Base-by-base conservation (phyloP, 768 basidiomycete species). In the Tulasnella sp. region DNA sequence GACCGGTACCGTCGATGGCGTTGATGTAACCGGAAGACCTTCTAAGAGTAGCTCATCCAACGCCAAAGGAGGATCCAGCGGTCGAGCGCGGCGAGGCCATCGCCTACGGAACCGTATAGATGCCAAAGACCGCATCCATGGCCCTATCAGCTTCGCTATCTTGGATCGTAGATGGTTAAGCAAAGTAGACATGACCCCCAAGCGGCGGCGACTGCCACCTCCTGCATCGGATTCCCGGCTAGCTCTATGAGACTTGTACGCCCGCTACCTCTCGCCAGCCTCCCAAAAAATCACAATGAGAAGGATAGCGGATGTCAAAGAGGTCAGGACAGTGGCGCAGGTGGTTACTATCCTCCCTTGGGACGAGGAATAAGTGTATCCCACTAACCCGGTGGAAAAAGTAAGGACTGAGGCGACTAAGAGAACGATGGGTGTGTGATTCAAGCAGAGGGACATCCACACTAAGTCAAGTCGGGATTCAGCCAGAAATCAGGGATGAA, bases 371-470 rank as follows among this genome's bases (percentile, higher is more conserved):
- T 80, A 79, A 1, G 79, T 79, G 55, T 55, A 80, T 23, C 13
- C 40, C 11, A 78, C 77, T 5, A 80, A 46, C 6, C 79, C 79
- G 18, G 46, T 71, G 5, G 79, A 80, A 42, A 79, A 80, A 3
- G 79, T 73, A 20, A 80, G n/a, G 11, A 79, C 79, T 13, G 79
- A 48, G 6, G 46, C 29, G 3, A 79, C 73, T 16, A 80, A 79
- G 61, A 80, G 79, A 32, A 74, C 15, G 20, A 80, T 46, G 20
- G 79, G 79, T 29, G 79, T 74, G 5, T 70, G 77, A 7, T 67
- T 77, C 23, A 80, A 32, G 79, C 79, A 80, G 32, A 80, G 70
- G 23, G 72, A 75, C 20, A 79, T 70, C 79, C 70, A 79, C 79
- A 51, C 77, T 77, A 44, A 18, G n/a, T n/a, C 15, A 4, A 32